phyloP scores from a whole-genome alignment of 495 filamentous ascomycete genomes.

The Opeltia flavorubescens region DNA sequence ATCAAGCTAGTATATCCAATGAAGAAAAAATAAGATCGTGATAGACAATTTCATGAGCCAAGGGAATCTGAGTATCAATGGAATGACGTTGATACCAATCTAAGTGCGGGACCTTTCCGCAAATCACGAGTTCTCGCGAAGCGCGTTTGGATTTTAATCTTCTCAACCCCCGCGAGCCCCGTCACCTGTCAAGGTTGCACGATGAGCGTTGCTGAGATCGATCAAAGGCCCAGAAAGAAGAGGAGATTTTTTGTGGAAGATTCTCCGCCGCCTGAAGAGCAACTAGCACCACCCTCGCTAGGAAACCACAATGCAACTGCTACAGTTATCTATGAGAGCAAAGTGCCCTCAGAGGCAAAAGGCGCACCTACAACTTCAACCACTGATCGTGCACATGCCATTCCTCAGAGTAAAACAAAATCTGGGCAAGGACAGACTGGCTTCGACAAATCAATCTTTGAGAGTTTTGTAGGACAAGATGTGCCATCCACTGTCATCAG shows the following conservation, averaged over 20 bases:
- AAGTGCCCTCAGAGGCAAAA: not conserved
- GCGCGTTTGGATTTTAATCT: too few species aligned
- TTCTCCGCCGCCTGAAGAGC: conserved; percentile 19
- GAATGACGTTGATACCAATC: too few species aligned
- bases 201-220: conserved; percentile 42
- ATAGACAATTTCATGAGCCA: too few species aligned
- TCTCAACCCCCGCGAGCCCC: too few species aligned
- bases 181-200: too few species aligned
- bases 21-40: too few species aligned
- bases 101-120: too few species aligned
- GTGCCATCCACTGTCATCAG: conserved; percentile 37
- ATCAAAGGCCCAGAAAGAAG: conserved; percentile 61
- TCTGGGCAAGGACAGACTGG: conserved; percentile 9
- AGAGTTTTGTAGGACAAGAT: conserved; percentile 52
- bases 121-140: too few species aligned
- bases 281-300: not conserved
- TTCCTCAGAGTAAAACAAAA: not conserved
- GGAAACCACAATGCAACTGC: conserved; percentile 7
- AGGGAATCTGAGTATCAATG: too few species aligned
- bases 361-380: conserved; percentile 4
- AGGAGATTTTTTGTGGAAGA: conserved; percentile 66
- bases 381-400: conserved; percentile 1
- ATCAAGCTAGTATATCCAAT: too few species aligned
- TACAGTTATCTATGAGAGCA: not conserved
- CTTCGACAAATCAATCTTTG: conserved; percentile 59